Percentiles rank a stretch among this genome's conserved stretches.
Evolutionary conservation across 208 protist species (phyloP).

Genomic region (Lotmaria passim): DNA sequence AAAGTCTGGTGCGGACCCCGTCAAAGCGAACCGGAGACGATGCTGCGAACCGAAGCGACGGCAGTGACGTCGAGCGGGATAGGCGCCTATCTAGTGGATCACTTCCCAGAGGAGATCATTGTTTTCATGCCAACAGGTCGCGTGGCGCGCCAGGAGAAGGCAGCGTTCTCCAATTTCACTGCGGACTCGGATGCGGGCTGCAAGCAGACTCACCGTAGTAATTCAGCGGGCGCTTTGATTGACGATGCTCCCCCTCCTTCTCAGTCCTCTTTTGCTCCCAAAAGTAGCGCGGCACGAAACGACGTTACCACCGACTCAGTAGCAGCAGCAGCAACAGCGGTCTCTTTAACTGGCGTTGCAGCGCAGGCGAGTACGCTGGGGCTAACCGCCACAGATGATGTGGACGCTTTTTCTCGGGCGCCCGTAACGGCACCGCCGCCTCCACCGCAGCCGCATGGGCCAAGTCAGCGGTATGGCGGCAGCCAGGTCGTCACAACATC

Average conservation of each 20-base stretch:
- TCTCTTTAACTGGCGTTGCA: no score
- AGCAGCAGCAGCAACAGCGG: no score
- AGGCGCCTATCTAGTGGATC: background rate
- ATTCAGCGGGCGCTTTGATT: no score
- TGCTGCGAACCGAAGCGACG: background rate
- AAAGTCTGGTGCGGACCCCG: background rate
- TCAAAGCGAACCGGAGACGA: background rate
- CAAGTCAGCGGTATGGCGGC: conserved; percentile 11
- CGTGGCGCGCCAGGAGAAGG: background rate
- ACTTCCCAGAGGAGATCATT: conserved; percentile 16
- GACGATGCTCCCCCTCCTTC: no score
- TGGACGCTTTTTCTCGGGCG: no score
- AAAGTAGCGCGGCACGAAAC: no score
- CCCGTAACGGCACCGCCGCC: conserved; percentile 26
- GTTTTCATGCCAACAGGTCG: conserved; percentile 13
- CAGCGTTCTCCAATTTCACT: no score
- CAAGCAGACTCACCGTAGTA: no score
- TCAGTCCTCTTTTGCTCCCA: no score
- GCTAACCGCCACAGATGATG: no score
- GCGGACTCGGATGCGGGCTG: no score
- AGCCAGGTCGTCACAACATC: background rate
- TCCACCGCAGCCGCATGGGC: conserved; percentile 27
- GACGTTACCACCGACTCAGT: no score
- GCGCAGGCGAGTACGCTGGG: background rate
- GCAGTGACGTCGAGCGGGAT: background rate